Evolutionary conservation across 31 red algal genomes (phyloP).

Genomic region (Endocladia muricata): DNA sequence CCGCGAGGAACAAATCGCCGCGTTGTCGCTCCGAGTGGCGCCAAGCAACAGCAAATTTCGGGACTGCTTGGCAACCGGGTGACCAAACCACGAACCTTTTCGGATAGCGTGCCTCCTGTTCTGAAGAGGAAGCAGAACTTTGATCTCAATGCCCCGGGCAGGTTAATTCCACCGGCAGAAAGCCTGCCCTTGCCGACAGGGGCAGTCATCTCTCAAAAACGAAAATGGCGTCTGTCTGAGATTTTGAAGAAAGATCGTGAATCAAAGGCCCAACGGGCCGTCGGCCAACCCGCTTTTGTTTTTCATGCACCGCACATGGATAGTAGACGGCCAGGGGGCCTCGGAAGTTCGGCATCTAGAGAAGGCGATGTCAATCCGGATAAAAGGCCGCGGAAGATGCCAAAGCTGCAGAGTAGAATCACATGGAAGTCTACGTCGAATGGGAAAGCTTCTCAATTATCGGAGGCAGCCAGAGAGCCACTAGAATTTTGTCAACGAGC

Average conservation of each 20-base stretch:
- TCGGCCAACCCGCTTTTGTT: conserved; percentile 28
- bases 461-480: not conserved
- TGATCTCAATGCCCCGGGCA: not conserved
- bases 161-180: not conserved
- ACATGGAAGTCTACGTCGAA: not conserved
- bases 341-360: not conserved
- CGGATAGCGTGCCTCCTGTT: not conserved
- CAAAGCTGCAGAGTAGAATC: not conserved
- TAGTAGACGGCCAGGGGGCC: conserved; percentile 3
- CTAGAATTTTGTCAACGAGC: conserved; percentile 5
- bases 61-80: conserved; percentile 33
- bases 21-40: not conserved
- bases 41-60: conserved; percentile 37
- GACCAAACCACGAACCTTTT: conserved; percentile 31
- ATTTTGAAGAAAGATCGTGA: conserved; percentile 53
- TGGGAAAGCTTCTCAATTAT: not conserved
- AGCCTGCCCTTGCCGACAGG: not conserved
- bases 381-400: not conserved
- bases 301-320: conserved; percentile 51
- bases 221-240: conserved; percentile 56
- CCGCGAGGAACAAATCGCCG: too few relatives aligned
- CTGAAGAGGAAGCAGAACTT: conserved; percentile 20
- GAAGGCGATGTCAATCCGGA: not conserved
- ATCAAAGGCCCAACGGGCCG: not conserved
- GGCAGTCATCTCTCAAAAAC: conserved; percentile 12